phyloP scores from a whole-genome alignment of 139 green algal species.

The Chlamydomonas sp. region DNA sequence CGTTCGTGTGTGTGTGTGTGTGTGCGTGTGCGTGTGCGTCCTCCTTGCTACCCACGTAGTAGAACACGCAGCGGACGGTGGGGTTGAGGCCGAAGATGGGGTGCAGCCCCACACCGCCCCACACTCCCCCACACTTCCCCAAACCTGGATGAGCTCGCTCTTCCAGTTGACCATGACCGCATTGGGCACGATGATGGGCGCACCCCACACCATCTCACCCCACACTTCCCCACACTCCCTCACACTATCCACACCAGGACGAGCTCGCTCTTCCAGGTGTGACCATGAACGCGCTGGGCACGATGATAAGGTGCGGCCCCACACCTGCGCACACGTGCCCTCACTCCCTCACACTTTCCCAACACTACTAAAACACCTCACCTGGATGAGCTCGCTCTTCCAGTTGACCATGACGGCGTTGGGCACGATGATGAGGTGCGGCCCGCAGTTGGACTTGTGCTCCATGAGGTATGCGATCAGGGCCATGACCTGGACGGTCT shows the following conservation, averaged over 20 bases:
- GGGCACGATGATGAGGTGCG: conserved; percentile 99
- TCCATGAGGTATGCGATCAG: conserved; percentile 98
- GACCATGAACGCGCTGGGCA: conserved; percentile 97
- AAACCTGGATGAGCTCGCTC: conserved; percentile 86
- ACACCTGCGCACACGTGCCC: no score
- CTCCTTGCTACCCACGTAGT: conserved; percentile 76
- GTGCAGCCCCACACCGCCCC: no score
- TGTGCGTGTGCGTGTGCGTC: no score
- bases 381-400: conserved; percentile 94
- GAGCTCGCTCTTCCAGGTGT: conserved; percentile 97
- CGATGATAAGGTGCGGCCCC: conserved; percentile 99
- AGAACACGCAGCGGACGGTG: conserved; percentile 52
- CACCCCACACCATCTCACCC: no score
- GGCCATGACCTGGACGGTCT: conserved; percentile 95
- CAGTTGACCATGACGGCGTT: conserved; percentile 99
- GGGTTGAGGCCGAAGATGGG: conserved; percentile 99
- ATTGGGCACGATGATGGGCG: conserved; percentile 99
- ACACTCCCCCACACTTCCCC: no score
- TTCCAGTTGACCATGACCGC: conserved; percentile 99
- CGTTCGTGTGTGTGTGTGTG: no score
- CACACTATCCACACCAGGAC: no score
- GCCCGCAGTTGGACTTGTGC: conserved; percentile 89
- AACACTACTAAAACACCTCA: no score
- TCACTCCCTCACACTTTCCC: no score
- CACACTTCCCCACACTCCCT: no score